A percentile compares a stretch with the other conserved stretches of the same genome.
Evolutionary conservation across 1,139 yeast genomes (phyloP).

Genomic region (Candida neerlandica): DNA sequence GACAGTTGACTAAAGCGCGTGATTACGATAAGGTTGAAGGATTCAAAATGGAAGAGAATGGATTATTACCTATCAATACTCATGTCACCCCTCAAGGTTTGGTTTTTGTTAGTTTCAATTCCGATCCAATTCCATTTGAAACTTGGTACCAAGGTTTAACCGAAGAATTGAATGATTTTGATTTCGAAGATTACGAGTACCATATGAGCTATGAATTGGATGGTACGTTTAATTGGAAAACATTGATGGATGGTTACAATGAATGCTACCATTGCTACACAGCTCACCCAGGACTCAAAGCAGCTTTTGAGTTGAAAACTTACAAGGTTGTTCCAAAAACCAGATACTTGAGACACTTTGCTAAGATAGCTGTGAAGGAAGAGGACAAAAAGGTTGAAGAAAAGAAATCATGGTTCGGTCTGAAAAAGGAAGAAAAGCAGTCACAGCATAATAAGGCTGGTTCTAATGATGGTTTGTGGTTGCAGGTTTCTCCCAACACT

Average conservation of each 20-base stretch:
- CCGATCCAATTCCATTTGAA: slow-evolving; percentile 45
- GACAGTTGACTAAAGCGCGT: slow-evolving; percentile 59
- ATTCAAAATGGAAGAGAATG: slow-evolving; percentile 56
- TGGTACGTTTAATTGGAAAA: slow-evolving; percentile 67
- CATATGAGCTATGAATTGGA: slow-evolving; percentile 67
- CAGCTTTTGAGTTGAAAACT: slow-evolving; percentile 65
- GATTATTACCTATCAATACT: slow-evolving; percentile 55
- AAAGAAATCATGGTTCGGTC: slow-evolving; percentile 50
- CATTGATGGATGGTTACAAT: slow-evolving; percentile 68
- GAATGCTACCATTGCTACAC: slow-evolving; percentile 71
- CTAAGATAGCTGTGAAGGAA: slow-evolving; percentile 24
- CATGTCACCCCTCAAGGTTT: slow-evolving; percentile 59
- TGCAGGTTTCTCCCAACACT: slow-evolving; percentile 58
- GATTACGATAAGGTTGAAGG: slow-evolving; percentile 62
- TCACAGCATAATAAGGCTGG: slow-evolving; percentile 48
- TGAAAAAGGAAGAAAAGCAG: slow-evolving; percentile 24
- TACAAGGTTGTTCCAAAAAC: slow-evolving; percentile 62
- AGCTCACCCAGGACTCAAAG: slow-evolving; percentile 60
- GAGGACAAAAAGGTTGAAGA: slow-evolving; percentile 16
- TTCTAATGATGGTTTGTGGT: slow-evolving; percentile 65
- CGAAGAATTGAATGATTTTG: slow-evolving; percentile 56
- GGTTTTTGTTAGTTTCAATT: slow-evolving; percentile 53
- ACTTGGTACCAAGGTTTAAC: slow-evolving; percentile 55
- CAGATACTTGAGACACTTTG: slow-evolving; percentile 61
- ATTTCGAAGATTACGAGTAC: slow-evolving; percentile 61